These are phyloP conservation scores for Massospora cicadina DNA, from an alignment of 371 early-diverging fungal genomes.

Conservation along the genomic window DNA sequence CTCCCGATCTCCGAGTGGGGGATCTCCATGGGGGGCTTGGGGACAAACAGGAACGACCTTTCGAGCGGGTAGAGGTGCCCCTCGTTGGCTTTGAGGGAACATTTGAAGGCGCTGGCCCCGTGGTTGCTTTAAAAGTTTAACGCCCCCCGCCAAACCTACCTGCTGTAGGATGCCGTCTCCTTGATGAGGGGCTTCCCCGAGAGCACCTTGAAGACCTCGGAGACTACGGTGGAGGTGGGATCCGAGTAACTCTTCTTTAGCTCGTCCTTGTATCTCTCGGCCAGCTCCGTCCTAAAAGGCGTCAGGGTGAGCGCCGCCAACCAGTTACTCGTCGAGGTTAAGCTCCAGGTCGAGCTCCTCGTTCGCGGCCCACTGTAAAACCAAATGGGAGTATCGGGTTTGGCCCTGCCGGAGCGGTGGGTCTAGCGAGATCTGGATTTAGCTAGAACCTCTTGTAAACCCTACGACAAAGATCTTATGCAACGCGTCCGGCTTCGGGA, in stretches of 20 bases:
- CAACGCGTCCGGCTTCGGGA: slow-evolving; percentile 85
- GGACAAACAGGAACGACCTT: slow-evolving; percentile 81
- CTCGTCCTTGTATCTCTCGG: slow-evolving; percentile 52
- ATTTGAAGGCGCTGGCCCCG: slow-evolving; percentile 73
- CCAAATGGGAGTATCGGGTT: slow-evolving; percentile 93
- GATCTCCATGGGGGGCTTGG: slow-evolving; percentile 87
- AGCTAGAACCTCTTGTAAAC: not conserved
- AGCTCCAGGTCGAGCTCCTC: slow-evolving; percentile 74
- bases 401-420: slow-evolving; percentile 98
- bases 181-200: slow-evolving; percentile 24
- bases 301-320: not conserved
- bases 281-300: slow-evolving; percentile 26
- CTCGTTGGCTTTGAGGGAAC: slow-evolving; percentile 96
- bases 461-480: slow-evolving; percentile 73
- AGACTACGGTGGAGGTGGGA: slow-evolving; percentile 70
- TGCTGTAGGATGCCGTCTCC: slow-evolving; percentile 11
- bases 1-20: slow-evolving; percentile 66
- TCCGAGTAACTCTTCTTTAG: slow-evolving; percentile 80
- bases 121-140: slow-evolving; percentile 29
- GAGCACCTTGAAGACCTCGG: slow-evolving; percentile 77
- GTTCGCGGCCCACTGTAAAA: slow-evolving; percentile 86
- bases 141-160: no score
- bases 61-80: slow-evolving; percentile 92
- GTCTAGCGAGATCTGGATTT: slow-evolving; percentile 61
- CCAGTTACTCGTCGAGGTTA: slow-evolving; percentile 45